Evolutionary conservation across 2,329 filamentous ascomycete species (phyloP), one percentile per base, ranked within the genome.

Genomic region (Neofusicoccum laricinum): DNA sequence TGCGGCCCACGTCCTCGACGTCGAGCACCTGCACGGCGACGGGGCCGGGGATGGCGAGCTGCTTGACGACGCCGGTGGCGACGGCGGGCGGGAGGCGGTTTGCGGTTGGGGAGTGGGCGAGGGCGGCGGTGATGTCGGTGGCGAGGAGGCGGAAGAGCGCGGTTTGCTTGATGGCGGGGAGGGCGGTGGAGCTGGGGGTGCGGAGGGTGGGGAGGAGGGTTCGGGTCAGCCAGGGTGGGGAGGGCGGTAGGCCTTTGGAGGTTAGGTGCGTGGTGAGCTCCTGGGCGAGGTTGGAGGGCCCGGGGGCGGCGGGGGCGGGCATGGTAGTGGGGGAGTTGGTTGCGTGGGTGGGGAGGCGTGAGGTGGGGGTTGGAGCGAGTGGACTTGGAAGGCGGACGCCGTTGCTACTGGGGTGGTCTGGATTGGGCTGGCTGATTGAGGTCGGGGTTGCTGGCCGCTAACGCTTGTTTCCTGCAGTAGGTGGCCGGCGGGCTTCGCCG

Each of bases 11-110:
- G 72, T 98, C 93, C 72, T 96, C 90, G 7, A 98, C 82, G 70
- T 96, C 93, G 1, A 97, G 79, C 0, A 98, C 86, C 76, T 98
- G 95, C 1, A 95, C 89, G 2, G 89, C 82, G 0, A 94, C 82
- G 36, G 91, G 85, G 1, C 82, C 82, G 0, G 79, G 66, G 0
- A 98, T 79, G 0, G 77, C 79, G 3, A 80, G 76, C 65, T 91
- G 86, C 67, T 84, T 81, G 10, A 84, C 75, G 3, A 79, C 77
- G 0, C 85, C 81, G 67, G 85, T 64, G 53, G 81, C 77, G n/a
- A 88, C 77, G 67, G 85, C 82, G 0, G 76, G 64, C 91, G 90
- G 2, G 90, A 78, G 12, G 77, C 70, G 46, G 85, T 77, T 1
- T 1, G 77, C 63, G 1, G 7, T 75, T 59, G 57, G 74, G 66